Base-by-base conservation (phyloP, 2,329 filamentous ascomycete genomes). In the Xenoacremonium recifei region DNA sequence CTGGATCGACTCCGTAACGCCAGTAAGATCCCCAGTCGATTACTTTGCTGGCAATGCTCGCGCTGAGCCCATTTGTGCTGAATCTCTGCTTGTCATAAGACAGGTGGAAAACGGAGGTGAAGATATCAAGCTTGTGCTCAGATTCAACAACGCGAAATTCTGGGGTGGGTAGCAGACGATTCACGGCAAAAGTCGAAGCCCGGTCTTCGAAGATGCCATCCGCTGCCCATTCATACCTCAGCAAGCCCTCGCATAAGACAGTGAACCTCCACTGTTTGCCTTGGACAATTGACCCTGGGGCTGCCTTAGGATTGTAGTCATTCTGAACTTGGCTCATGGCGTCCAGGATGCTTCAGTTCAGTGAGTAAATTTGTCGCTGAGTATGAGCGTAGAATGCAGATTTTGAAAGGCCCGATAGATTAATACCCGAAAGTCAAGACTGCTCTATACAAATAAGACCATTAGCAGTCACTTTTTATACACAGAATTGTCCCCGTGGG, bases 171-270 rank as follows among this genome's bases (percentile, higher is more conserved):
- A 76, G 60, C 21, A 40, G 36, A 19, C 80, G 69, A 47, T 78
- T 75, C 42, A 79, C 67, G n/a, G 80, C 81, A 54, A 84, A 80
- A 9, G 75, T 76, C 1, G 79, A 83, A 0, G 77, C 75, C 5
- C 80, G 72, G 55, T 85, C 79, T 55, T 84, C 81, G 50, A 84
- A 85, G 23, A 65, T 54, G 36, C 74, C 71, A 47, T 84, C 79
- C 9, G 70, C 65, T 1, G 80, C 72, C 77, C 78, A 85, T 62
- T 84, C 80, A 47, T 77, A 82, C 21, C 81, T 76, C 21, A 84
- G 49, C 3, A 84, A 64, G 3, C 72, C 67, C 37, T 80, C 73
- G 10, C 70, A 73, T 35, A 85, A 66, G 35, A 84, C 49, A 7
- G 76, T 82, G 57, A 84, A 84, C 39, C 80, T 76, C 58, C 77